These are phyloP conservation scores for Ophiostoma pallidulum DNA, from an alignment of 2,329 filamentous ascomycete species.

Conservation along the genomic window DNA sequence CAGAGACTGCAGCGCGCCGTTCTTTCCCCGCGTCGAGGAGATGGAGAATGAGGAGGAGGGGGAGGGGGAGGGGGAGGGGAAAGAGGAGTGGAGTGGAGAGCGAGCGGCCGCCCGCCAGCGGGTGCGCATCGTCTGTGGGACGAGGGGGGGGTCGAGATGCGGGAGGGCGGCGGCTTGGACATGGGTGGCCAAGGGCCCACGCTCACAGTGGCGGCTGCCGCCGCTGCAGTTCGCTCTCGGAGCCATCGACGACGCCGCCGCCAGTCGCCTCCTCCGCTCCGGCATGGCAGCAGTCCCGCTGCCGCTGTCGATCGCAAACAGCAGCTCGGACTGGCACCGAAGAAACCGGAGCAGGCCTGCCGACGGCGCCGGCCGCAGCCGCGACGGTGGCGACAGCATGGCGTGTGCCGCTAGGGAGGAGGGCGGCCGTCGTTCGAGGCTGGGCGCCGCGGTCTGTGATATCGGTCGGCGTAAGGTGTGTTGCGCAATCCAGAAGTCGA, in stretches of 20 bases:
- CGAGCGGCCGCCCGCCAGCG: constrained; percentile 1
- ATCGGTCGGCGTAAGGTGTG: too few relatives aligned
- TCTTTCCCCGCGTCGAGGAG: not conserved
- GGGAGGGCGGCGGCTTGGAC: constrained; percentile 17
- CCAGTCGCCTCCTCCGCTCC: not conserved
- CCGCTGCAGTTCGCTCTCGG: constrained; percentile 21
- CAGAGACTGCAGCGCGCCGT: not conserved
- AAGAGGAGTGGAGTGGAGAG: too few relatives aligned
- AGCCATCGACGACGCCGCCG: not conserved
- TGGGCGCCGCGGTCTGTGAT: too few relatives aligned
- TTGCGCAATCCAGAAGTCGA: too few relatives aligned
- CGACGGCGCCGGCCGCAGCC: constrained; percentile 37
- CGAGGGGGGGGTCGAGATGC: constrained; percentile 18
- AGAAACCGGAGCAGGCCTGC: constrained; percentile 60
- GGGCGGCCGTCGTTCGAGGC: not conserved
- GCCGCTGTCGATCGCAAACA: constrained; percentile 30
- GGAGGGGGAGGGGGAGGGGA: too few relatives aligned
- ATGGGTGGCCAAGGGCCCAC: constrained; percentile 12
- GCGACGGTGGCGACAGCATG: constrained; percentile 5
- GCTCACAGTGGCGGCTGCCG: not conserved
- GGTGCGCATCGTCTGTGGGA: constrained; percentile 20
- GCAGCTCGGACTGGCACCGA: constrained; percentile 55
- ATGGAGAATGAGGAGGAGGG: too few relatives aligned
- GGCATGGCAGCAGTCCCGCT: not conserved
- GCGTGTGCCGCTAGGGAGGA: not conserved